Base-by-base conservation (phyloP, 805 yeast genomes). In the Hanseniaspora osmophila region DNA sequence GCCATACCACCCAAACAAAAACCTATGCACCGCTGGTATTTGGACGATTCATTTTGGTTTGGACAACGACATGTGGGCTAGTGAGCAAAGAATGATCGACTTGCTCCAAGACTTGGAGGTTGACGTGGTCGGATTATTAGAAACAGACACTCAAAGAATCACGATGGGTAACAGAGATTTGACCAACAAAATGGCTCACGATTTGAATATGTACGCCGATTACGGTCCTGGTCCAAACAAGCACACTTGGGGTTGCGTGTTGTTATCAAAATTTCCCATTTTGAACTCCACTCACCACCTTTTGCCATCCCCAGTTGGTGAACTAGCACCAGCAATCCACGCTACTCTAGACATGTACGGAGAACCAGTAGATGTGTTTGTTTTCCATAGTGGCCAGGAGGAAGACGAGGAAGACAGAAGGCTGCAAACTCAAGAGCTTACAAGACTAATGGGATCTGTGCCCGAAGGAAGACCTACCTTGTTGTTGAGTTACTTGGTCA, bases 41-140 rank as follows among this genome's bases (percentile, higher is more conserved):
- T 92, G 98, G 98, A 90, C 97, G 18, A 80, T 92, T 51, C 98
- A 92, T 66, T 92, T 92, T 60, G 98, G 96, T 19, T 71, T 92
- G 43, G 98, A 92, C 61, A 92, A 92, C 62, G 95, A 87, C 59
- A 82, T 92, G 92, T 92, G 98, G 98, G 90, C 94, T 0, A 77
- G 87, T 51, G 96, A 92, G 64, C 78, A 76, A 39, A 75, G 96
- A 52, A 90, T 92, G 95, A 69, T 80, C 48, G 80, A 82, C 52
- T 73, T 90, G 43, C 77, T 92, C 48, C 69, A 66, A 48, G 97
- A 90, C 54, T 79, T 94, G 45, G 94, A 92, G 64, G 65, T 92
- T 12, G 98, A 92, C 61, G 82, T 92, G 40, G 74, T 92, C 54
- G 97, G 97, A 0, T 66, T 92, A 49, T 69, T 92, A 41, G 98